These are phyloP conservation scores for Colletotrichum sp. DNA, from an alignment of 2,329 filamentous ascomycete genomes.

Conservation along the genomic window DNA sequence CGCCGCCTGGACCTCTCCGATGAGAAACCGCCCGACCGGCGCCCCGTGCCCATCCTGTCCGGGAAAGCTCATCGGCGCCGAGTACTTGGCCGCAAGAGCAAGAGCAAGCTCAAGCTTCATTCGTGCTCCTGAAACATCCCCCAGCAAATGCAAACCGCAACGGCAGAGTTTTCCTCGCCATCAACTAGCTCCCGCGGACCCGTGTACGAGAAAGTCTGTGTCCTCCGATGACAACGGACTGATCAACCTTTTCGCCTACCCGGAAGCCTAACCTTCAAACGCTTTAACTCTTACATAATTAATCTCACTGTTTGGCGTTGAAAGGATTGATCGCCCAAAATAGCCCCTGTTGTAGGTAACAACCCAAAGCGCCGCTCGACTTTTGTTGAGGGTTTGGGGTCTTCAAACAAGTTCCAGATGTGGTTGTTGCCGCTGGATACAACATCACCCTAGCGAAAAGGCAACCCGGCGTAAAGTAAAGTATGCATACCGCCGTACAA, in stretches of 20 bases:
- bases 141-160: background rate
- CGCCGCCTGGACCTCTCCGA: background rate
- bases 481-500: background rate
- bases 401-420: background rate
- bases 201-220: background rate
- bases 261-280: conserved; percentile 4
- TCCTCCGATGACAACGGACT: background rate
- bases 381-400: background rate
- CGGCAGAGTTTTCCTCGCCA: background rate
- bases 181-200: background rate
- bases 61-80: background rate
- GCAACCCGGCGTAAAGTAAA: background rate
- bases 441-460: background rate
- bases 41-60: background rate
- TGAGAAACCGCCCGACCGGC: background rate
- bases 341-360: background rate
- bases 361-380: background rate
- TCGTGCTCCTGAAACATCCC: conserved; percentile 7
- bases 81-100: background rate
- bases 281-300: background rate
- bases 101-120: conserved; percentile 11
- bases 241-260: background rate
- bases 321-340: background rate
- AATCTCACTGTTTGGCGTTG: background rate
- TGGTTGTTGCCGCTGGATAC: background rate